These are phyloP conservation scores for Amanita muscaria DNA, from an alignment of 768 basidiomycete genomes.

Conservation along the genomic window DNA sequence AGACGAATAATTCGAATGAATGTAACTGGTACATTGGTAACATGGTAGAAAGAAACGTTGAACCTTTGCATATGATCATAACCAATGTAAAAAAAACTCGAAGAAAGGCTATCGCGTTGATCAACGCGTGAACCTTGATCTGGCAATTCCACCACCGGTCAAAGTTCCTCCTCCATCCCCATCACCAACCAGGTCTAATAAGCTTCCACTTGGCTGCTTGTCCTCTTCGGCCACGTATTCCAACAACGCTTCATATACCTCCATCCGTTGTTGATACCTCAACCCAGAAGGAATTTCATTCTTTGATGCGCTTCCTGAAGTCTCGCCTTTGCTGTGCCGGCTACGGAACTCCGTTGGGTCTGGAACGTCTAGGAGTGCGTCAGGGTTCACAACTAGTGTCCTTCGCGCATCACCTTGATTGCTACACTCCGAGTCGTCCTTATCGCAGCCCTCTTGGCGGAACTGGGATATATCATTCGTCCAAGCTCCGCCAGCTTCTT, in stretches of 20 bases:
- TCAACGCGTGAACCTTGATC: neutral
- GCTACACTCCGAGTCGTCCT: neutral
- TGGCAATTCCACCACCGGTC: neutral
- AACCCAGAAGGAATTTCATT: slow-evolving; percentile 13
- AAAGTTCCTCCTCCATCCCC: slow-evolving; percentile 15
- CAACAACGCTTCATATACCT: slow-evolving; percentile 62
- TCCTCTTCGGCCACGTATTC: slow-evolving; percentile 51
- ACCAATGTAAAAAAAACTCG: too few relatives aligned
- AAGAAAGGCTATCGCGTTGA: neutral
- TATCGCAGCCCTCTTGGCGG: neutral
- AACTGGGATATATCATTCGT: slow-evolving; percentile 28
- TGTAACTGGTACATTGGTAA: neutral
- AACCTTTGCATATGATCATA: too few relatives aligned
- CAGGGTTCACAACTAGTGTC: slow-evolving; percentile 11
- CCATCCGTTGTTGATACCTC: slow-evolving; percentile 54
- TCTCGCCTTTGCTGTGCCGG: slow-evolving; percentile 5
- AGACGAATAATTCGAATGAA: slow-evolving; percentile 45
- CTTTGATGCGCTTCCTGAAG: slow-evolving; percentile 8
- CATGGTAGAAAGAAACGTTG: too few relatives aligned
- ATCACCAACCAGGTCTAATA: slow-evolving; percentile 54
- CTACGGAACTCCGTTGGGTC: slow-evolving; percentile 18
- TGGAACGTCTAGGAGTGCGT: slow-evolving; percentile 19
- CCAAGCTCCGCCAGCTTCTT: slow-evolving; percentile 27
- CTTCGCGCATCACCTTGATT: neutral
- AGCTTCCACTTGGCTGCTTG: slow-evolving; percentile 57